Evolutionary conservation across 306 rosid species (phyloP).

Genomic region (Fagus crenata): DNA sequence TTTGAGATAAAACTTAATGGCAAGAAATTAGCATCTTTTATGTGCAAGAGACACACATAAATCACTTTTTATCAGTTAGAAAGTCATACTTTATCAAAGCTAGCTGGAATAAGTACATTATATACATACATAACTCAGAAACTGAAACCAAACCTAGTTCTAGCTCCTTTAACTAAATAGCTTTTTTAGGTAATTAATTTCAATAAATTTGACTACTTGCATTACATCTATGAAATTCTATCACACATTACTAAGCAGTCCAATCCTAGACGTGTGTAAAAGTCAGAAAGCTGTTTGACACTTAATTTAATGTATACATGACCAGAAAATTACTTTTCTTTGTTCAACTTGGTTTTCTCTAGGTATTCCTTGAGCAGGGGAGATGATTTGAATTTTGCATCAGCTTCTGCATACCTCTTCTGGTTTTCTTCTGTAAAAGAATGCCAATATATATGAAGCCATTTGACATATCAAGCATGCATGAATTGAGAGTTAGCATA

Average conservation of each 20-base stretch:
- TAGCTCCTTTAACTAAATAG: not conserved
- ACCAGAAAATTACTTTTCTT: constrained; percentile 60
- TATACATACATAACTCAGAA: not conserved
- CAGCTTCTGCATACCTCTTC: constrained; percentile 74
- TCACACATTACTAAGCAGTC: not conserved
- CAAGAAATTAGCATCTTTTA: not conserved
- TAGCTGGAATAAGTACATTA: not conserved
- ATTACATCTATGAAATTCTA: not conserved
- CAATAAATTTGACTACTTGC: not conserved
- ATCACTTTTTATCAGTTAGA: too few relatives aligned
- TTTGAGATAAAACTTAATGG: too few relatives aligned
- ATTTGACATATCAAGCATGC: constrained; percentile 17
- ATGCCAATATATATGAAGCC: constrained; percentile 20
- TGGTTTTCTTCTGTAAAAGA: constrained; percentile 75
- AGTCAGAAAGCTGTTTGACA: not conserved
- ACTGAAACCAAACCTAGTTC: not conserved
- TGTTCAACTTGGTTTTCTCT: constrained; percentile 74
- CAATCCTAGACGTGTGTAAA: not conserved
- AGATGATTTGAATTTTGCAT: constrained; percentile 69
- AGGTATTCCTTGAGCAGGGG: constrained; percentile 68
- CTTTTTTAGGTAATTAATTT: too few relatives aligned
- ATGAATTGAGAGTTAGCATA: constrained; percentile 12
- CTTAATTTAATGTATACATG: not conserved
- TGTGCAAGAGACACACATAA: not conserved
- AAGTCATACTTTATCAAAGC: too few relatives aligned